Percentiles rank a stretch among this genome's conserved stretches.
Conservation (phyloP, 1,284 basidiomycete genomes). For the Amylostereum areolatum region DNA sequence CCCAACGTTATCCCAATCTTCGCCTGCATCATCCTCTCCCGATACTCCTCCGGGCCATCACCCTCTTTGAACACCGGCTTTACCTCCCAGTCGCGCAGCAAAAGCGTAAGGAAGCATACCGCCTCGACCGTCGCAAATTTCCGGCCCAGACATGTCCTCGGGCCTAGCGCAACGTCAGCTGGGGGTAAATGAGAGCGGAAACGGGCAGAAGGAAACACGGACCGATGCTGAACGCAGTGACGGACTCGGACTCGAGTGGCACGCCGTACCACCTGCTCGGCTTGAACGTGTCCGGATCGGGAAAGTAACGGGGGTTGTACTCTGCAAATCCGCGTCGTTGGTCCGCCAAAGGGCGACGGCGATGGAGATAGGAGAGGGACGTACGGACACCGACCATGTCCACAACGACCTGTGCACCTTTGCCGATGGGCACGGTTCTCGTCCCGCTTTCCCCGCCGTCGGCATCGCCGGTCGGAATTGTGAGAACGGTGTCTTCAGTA, state of each 20-base stretch:
- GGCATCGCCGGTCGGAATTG: conserved; percentile 16
- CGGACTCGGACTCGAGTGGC: conserved; percentile 17
- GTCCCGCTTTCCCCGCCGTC: conserved; percentile 6
- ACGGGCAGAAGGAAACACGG: conserved; percentile 7
- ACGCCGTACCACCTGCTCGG: conserved; percentile 34
- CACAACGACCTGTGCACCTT: conserved; percentile 29
- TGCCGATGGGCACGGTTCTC: conserved; percentile 8
- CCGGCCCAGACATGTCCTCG: conserved; percentile 48
- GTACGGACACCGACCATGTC: conserved; percentile 48
- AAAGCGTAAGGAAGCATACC: conserved; percentile 41
- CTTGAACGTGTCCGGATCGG: conserved; percentile 31
- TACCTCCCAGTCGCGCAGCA: conserved; percentile 47
- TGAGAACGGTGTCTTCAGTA: conserved; percentile 21
- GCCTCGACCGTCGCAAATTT: conserved; percentile 48
- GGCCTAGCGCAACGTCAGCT: conserved; percentile 24
- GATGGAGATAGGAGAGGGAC: conserved; percentile 16
- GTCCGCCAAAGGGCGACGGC: neutral
- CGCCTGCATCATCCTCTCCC: conserved; percentile 35
- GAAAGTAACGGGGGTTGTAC: conserved; percentile 32
- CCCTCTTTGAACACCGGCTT: conserved; percentile 33
- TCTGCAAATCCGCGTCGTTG: conserved; percentile 16
- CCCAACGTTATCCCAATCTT: conserved; percentile 33
- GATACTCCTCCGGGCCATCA: conserved; percentile 40
- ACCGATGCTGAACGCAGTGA: conserved; percentile 45
- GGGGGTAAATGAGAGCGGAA: neutral